A percentile compares a stretch with the other conserved stretches of the same genome.
phyloP scores from a whole-genome alignment of 164 flowering plant genomes.

The Stephania yunnanensis region DNA sequence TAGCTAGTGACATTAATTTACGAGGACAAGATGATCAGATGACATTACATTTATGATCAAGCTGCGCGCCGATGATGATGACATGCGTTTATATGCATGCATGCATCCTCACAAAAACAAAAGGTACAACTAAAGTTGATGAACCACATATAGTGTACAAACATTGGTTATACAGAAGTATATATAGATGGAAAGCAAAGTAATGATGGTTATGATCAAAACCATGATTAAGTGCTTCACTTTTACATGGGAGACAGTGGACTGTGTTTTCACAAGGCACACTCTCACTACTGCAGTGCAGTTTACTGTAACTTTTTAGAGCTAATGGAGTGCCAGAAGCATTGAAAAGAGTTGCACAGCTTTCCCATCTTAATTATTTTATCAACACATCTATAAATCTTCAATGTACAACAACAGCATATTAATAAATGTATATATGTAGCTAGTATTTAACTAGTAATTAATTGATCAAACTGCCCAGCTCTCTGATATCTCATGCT shows the following conservation, averaged over 20 bases:
- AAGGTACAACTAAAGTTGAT: neutral
- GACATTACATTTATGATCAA: no score
- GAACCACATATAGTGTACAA: neutral
- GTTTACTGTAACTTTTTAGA: constrained; percentile 36
- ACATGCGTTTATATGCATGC: no score
- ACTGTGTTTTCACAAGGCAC: constrained; percentile 20
- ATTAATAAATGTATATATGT: no score
- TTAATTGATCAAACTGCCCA: constrained; percentile 18
- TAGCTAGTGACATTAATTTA: no score
- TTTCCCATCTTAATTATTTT: constrained; percentile 26
- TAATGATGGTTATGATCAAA: constrained; percentile 36
- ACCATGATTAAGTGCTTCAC: constrained; percentile 39
- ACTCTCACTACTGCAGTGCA: constrained; percentile 29
- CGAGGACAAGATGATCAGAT: no score
- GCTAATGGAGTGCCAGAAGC: constrained; percentile 46
- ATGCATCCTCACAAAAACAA: no score
- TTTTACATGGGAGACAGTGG: constrained; percentile 17
- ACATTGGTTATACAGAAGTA: no score
- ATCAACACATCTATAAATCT: neutral
- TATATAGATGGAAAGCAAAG: constrained; percentile 17
- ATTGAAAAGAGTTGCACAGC: constrained; percentile 47
- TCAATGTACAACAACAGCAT: no score
- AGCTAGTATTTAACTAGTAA: neutral
- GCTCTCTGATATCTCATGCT: constrained; percentile 50
- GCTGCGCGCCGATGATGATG: no score